Percentiles rank a stretch among this genome's conserved stretches.
These are phyloP conservation scores for Hypoxylon fragiforme DNA, from an alignment of 495 filamentous ascomycete genomes.

Conservation along the genomic window DNA sequence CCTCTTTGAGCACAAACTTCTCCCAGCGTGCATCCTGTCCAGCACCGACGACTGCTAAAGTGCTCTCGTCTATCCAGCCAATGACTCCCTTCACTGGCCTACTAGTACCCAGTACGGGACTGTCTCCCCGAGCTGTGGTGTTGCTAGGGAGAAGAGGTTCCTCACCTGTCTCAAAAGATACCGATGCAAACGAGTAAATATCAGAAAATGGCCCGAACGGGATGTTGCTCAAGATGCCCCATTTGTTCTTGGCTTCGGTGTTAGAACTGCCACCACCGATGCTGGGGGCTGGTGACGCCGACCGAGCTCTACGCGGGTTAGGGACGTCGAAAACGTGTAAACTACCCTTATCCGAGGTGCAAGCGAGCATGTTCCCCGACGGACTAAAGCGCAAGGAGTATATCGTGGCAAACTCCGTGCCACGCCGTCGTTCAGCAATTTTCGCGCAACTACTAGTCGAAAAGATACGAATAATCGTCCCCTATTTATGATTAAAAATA, in stretches of 20 bases:
- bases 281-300: constrained; percentile 6
- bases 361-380: constrained; percentile 73
- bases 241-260: constrained; percentile 65
- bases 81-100: constrained; percentile 73
- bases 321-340: constrained; percentile 85
- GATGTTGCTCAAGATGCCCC: constrained; percentile 77
- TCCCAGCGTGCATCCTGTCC: constrained; percentile 84
- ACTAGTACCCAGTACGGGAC: constrained; percentile 49
- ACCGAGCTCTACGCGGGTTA: constrained; percentile 36
- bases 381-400: constrained; percentile 88
- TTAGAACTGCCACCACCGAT: constrained; percentile 35
- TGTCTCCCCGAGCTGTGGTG: constrained; percentile 34
- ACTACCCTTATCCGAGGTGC: constrained; percentile 96
- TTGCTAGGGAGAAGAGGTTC: constrained; percentile 54
- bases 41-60: constrained; percentile 75
- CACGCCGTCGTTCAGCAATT: constrained; percentile 80
- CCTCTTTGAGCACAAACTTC: constrained; percentile 70
- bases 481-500: constrained; percentile 49
- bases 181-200: constrained; percentile 74
- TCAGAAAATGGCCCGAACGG: constrained; percentile 86
- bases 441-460: constrained; percentile 75
- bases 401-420: constrained; percentile 83
- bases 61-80: constrained; percentile 72
- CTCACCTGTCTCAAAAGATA: constrained; percentile 78
- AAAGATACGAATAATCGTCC: constrained; percentile 86